A percentile compares a stretch with the other conserved stretches of the same genome.
Evolutionary conservation across 1,284 basidiomycete species (phyloP).

Genomic region (Ceratobasidium papillatum): DNA sequence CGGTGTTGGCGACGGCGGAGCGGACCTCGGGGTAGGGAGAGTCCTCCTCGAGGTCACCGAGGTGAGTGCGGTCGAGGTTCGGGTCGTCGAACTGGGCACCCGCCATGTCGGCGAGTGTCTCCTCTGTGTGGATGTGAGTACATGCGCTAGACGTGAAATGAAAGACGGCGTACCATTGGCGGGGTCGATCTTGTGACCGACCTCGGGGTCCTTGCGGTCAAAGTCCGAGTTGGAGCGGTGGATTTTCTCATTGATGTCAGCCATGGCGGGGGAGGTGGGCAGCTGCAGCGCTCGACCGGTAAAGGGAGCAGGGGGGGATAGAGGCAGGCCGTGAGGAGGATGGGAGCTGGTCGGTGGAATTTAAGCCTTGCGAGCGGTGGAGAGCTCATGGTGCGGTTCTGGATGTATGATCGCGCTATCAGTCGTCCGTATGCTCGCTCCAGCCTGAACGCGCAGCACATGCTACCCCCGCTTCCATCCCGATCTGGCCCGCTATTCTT

Average conservation of each 20-base stretch:
- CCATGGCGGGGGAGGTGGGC: slow-evolving; percentile 36
- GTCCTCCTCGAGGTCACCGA: slow-evolving; percentile 54
- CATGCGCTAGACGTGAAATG: not conserved
- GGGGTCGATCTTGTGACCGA: slow-evolving; percentile 33
- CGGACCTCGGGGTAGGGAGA: slow-evolving; percentile 57
- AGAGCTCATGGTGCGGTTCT: not conserved
- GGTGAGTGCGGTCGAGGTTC: slow-evolving; percentile 48
- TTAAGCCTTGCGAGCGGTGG: not conserved
- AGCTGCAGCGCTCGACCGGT: slow-evolving; percentile 38
- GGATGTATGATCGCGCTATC: slow-evolving; percentile 16
- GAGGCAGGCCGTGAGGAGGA: slow-evolving; percentile 34
- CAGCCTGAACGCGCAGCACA: slow-evolving; percentile 26
- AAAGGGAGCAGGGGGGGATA: slow-evolving; percentile 34
- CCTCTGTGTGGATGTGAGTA: not conserved
- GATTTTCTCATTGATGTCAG: slow-evolving; percentile 28
- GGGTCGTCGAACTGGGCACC: slow-evolving; percentile 49
- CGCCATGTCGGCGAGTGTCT: slow-evolving; percentile 46
- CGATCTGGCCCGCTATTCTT: slow-evolving; percentile 30
- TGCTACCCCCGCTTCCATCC: slow-evolving; percentile 27
- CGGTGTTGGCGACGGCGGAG: slow-evolving; percentile 52
- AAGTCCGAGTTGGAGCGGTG: not conserved
- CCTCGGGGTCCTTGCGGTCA: slow-evolving; percentile 37
- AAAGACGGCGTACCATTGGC: slow-evolving; percentile 4
- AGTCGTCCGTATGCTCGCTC: slow-evolving; percentile 34
- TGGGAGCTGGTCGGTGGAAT: not conserved